These are phyloP conservation scores for Nannochloropsis oceanica DNA, from an alignment of 108 stramenopile genomes.

Conservation along the genomic window DNA sequence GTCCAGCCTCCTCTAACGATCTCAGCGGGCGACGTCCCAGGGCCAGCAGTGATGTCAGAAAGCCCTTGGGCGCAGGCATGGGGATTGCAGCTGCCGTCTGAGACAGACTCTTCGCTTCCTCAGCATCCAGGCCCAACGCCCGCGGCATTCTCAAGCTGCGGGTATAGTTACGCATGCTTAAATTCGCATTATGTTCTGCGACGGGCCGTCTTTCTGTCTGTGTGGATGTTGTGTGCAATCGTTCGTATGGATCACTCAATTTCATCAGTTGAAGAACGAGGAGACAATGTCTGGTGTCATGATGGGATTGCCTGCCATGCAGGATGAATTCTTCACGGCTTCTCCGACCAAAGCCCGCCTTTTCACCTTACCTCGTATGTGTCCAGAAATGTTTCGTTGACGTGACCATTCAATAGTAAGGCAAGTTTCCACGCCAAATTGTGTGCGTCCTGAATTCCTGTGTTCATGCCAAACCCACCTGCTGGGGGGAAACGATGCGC, in stretches of 20 bases:
- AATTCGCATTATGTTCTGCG: conserved; percentile 61
- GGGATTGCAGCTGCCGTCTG: neutral
- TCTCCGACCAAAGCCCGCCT: neutral
- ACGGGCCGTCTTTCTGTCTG: conserved; percentile 53
- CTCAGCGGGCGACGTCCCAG: neutral
- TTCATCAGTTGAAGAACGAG: too few relatives aligned
- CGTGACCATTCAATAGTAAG: conserved; percentile 16
- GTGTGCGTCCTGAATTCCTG: conserved; percentile 72
- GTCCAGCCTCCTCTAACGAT: neutral
- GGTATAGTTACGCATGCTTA: conserved; percentile 67
- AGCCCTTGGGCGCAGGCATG: neutral
- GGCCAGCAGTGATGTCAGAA: neutral
- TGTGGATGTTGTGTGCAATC: too few relatives aligned
- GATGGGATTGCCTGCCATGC: too few relatives aligned
- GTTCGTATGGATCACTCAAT: too few relatives aligned
- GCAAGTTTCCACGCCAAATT: conserved; percentile 75
- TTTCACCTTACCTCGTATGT: conserved; percentile 40
- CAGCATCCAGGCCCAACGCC: neutral
- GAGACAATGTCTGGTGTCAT: too few relatives aligned
- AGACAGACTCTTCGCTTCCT: neutral
- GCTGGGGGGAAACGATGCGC: conserved; percentile 91
- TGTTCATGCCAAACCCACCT: conserved; percentile 88
- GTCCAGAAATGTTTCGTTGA: conserved; percentile 10
- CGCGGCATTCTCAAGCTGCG: conserved; percentile 44
- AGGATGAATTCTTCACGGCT: too few relatives aligned